Base-by-base conservation (phyloP, 441 rosid genomes). In the Gossypium davidsonii region DNA sequence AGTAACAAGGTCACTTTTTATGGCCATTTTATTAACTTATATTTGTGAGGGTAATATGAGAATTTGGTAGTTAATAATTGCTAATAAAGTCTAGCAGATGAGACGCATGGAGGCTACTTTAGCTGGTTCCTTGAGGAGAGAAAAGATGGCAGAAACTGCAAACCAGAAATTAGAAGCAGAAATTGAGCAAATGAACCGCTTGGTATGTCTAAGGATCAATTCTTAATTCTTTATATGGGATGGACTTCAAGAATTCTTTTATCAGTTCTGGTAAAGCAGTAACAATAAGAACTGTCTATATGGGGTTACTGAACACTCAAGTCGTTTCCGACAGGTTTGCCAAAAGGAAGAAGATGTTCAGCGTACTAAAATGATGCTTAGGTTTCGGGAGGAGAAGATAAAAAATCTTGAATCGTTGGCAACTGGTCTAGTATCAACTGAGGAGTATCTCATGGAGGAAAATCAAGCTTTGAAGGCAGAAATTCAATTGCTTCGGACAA, bases 321-420 rank as follows among this genome's bases (percentile, higher is more conserved):
- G 63, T 53, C 75, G 52, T 82, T 18, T 73, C 65, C 76, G 81
- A 76, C 89, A 92, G 98, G 90, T 77, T 70, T 66, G 79, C 42
- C 81, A 81, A 75, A 88, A 78, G 77, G 90, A 91, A 78, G 89
- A 87, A 79, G 92, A 89, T 81, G 83, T 90, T 74, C 87, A 85
- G 71, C 78, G 74, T 72, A 79, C 78, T 65, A 84, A 82, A 78
- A 76, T 74, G 81, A 85, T 84, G 78, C 83, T 87, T 76, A 85
- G 78, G 75, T 84, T 91, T 78, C 87, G 81, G 52, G 91, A 88
- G 67, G 94, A 87, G 73, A 89, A 86, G 76, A 87, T 83, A 70
- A 83, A 86, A 77, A 83, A 85, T 71, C 85, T 83, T 31, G 93
- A 89, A 81, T 72, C 75, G 73, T 79, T 86, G 73, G 75, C 74